These are phyloP conservation scores for Fraxinus quadrangulata DNA, from an alignment of 257 asterid species.

Conservation along the genomic window DNA sequence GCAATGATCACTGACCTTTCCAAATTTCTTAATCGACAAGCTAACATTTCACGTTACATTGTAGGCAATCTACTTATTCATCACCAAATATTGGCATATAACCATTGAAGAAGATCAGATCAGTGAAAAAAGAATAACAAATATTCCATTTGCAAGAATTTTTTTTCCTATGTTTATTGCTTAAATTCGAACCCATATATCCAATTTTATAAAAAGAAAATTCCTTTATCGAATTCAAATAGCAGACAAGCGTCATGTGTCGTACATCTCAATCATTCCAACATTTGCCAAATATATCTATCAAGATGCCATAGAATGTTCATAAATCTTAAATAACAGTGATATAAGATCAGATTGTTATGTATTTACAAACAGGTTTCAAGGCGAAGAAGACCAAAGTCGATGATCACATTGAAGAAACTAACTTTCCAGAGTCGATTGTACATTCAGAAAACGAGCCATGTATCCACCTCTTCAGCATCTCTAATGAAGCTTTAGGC, in stretches of 20 bases:
- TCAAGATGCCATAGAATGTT: constrained; percentile 22
- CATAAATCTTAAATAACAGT: background rate
- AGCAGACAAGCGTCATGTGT: background rate
- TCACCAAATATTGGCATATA: background rate
- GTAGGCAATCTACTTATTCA: background rate
- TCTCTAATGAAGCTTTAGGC: constrained; percentile 80
- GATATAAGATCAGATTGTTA: background rate
- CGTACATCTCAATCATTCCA: background rate
- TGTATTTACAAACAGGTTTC: constrained; percentile 26
- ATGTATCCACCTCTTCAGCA: constrained; percentile 81
- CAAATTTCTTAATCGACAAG: too few species aligned
- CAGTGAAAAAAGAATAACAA: background rate
- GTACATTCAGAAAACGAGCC: constrained; percentile 53
- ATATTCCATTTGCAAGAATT: background rate
- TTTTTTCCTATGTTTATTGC: background rate
- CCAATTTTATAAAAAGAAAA: background rate
- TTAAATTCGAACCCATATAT: background rate
- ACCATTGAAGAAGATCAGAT: background rate
- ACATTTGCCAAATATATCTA: background rate
- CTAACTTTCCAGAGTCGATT: constrained; percentile 40
- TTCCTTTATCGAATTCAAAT: background rate
- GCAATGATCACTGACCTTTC: too few species aligned
- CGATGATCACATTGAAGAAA: constrained; percentile 63
- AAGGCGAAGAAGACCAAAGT: constrained; percentile 16
- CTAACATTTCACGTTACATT: too few species aligned